Conservation (phyloP, 495 filamentous ascomycete genomes). For the Aeminium ludgeri region DNA sequence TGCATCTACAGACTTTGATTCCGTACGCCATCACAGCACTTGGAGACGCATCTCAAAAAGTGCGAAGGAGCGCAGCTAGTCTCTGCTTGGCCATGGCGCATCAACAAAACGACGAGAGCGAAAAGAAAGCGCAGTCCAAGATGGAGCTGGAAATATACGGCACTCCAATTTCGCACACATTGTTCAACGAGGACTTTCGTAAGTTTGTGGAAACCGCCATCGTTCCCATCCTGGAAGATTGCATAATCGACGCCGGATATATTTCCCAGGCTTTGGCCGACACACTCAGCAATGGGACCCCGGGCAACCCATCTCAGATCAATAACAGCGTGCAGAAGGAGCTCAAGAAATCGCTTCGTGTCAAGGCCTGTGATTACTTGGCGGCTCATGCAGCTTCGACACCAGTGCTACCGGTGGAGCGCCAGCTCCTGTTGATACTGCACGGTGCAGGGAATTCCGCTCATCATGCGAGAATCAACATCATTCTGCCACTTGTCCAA, state of each 20-base stretch:
- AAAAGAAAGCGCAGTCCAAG: constrained; percentile 14
- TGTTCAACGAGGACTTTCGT: constrained; percentile 38
- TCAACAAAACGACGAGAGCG: not conserved
- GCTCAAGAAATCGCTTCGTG: constrained; percentile 47
- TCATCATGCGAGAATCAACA: constrained; percentile 45
- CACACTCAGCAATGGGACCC: constrained; percentile 2
- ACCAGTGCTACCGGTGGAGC: constrained; percentile 49
- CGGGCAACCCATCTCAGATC: not conserved
- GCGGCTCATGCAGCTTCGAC: constrained; percentile 51
- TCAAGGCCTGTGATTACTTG: constrained; percentile 55
- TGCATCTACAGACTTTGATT: constrained; percentile 19
- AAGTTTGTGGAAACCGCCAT: constrained; percentile 48
- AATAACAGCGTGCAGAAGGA: constrained; percentile 9
- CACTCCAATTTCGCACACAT: not conserved
- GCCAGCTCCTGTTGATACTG: constrained; percentile 50
- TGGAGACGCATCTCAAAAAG: constrained; percentile 49
- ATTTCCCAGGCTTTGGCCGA: constrained; percentile 2
- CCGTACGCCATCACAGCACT: constrained; percentile 62
- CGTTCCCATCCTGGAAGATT: constrained; percentile 62
- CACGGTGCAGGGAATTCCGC: constrained; percentile 53
- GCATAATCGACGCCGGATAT: constrained; percentile 44
- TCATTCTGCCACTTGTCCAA: constrained; percentile 51
- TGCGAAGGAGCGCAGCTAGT: constrained; percentile 57
- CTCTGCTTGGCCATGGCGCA: constrained; percentile 29
- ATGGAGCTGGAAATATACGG: constrained; percentile 34